These are phyloP conservation scores for Geotrichum phurueaensis DNA, from an alignment of 1,139 yeast species.

Conservation along the genomic window DNA sequence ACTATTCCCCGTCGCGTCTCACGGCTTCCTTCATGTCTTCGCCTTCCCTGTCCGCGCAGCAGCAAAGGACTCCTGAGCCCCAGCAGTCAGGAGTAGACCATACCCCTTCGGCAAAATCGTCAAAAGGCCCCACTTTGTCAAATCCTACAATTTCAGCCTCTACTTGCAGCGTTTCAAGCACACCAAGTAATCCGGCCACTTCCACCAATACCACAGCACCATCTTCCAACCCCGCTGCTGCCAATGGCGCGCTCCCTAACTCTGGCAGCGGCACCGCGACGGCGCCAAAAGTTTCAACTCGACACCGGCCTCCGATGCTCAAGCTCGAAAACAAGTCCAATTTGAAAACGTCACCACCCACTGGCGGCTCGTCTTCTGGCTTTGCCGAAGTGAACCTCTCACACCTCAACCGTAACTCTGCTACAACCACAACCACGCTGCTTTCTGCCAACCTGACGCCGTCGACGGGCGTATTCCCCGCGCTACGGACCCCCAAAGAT, in stretches of 20 bases:
- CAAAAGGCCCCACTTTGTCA: not conserved
- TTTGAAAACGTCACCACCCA: not conserved
- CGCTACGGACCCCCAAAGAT: conserved; percentile 31
- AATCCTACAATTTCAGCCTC: not conserved
- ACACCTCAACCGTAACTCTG: not conserved
- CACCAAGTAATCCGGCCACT: not conserved
- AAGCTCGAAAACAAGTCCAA: conserved; percentile 9
- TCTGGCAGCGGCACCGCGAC: not conserved
- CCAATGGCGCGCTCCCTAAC: not conserved
- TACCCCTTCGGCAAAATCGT: not conserved
- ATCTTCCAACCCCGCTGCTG: not conserved
- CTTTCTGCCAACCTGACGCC: not conserved
- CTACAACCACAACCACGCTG: conserved; percentile 1
- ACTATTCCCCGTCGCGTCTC: not conserved
- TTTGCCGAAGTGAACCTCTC: not conserved
- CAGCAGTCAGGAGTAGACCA: not conserved
- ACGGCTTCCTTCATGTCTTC: not conserved
- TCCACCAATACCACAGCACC: not conserved
- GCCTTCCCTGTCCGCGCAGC: not conserved
- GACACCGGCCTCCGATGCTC: conserved; percentile 19
- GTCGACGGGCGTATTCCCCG: conserved; percentile 5
- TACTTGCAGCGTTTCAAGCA: not conserved
- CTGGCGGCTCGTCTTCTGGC: not conserved
- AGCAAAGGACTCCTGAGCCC: not conserved
- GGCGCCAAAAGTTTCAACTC: conserved; percentile 1